Conservation (phyloP, 768 basidiomycete genomes). For the Sporobolomyces roseus region DNA sequence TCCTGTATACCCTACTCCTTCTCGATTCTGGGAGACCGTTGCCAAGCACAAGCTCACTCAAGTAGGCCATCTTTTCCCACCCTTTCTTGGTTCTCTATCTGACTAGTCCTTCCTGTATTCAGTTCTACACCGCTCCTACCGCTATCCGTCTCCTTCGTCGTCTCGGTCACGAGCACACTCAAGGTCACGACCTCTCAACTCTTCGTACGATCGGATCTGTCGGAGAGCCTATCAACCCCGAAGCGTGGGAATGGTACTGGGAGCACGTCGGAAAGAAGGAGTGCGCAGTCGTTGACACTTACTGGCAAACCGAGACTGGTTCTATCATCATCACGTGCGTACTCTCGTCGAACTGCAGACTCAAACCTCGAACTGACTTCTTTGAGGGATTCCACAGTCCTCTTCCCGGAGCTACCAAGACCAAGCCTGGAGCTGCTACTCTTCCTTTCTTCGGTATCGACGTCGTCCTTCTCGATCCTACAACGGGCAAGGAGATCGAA, state of each 20-base stretch:
- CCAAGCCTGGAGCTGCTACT: constrained; percentile 93
- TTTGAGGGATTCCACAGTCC: constrained; percentile 53
- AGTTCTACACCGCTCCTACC: constrained; percentile 88
- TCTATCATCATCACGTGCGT: constrained; percentile 74
- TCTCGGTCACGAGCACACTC: constrained; percentile 79
- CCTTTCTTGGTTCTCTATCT: background rate
- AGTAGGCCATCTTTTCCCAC: constrained; percentile 54
- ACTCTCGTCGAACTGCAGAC: background rate
- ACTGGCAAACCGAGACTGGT: constrained; percentile 96
- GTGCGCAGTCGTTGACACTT: constrained; percentile 58
- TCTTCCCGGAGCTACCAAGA: constrained; percentile 90
- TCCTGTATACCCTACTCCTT: constrained; percentile 91
- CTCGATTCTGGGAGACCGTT: constrained; percentile 95
- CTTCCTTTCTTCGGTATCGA: constrained; percentile 97
- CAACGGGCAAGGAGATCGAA: constrained; percentile 65
- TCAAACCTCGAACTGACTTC: background rate
- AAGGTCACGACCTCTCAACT: constrained; percentile 71
- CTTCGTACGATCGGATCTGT: constrained; percentile 86
- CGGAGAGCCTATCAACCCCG: constrained; percentile 98
- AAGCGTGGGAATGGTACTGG: constrained; percentile 99
- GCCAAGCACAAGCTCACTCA: constrained; percentile 90
- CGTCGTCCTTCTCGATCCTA: constrained; percentile 78
- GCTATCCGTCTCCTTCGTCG: constrained; percentile 88
- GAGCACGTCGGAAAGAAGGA: constrained; percentile 82
- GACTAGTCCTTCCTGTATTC: constrained; percentile 57